Base-by-base conservation (phyloP, 75 land plant species). In the Pseudotsuga menziesii region DNA sequence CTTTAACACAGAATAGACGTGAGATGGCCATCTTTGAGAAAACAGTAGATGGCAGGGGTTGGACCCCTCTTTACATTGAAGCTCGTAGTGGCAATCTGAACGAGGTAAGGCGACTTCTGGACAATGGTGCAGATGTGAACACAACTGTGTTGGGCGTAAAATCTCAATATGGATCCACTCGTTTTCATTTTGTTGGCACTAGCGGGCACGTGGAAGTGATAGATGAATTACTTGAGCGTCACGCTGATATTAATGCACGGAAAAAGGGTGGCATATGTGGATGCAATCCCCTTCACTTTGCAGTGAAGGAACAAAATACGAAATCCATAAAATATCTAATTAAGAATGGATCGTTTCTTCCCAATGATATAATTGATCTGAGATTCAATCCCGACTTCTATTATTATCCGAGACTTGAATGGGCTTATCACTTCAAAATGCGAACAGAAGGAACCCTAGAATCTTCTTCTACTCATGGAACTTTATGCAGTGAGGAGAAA, bases 381-480 rank as follows among this genome's bases (percentile, higher is more conserved):
- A 90, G 98, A 41, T 92, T 95, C 82, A 95, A 95, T 75, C 98
- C 98, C 14, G 93, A 93, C 6, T 88, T 95, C 17, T 95, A 95
- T 73, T 95, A 95, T 80, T 95, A 93, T 70, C 83, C 91, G 35
- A 93, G 91, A 14, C 88, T 95, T 58, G 95, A 95, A 25, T 92
- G 93, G 93, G 98, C 95, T 13, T 95, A 95, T 71, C 89, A 90
- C 54, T 44, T 44, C 8, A 0, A 44, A 5, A 41, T 77, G 58
- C 77, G n/a, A 83, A 81, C 57, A 44, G 36, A 44, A 44, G 41
- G 39, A 20, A 39, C 36, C n/a, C n/a, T n/a, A 17, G n/a, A n/a
- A n/a, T n/a, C n/a, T n/a, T n/a, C n/a, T n/a, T n/a, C n/a, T n/a
- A n/a, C 32, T 29, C 32, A 0, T 29, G 32, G 32, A 29, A 29